Evolutionary conservation across 2,329 filamentous ascomycete genomes (phyloP).

Genomic region (Alternaria ventricosa): DNA sequence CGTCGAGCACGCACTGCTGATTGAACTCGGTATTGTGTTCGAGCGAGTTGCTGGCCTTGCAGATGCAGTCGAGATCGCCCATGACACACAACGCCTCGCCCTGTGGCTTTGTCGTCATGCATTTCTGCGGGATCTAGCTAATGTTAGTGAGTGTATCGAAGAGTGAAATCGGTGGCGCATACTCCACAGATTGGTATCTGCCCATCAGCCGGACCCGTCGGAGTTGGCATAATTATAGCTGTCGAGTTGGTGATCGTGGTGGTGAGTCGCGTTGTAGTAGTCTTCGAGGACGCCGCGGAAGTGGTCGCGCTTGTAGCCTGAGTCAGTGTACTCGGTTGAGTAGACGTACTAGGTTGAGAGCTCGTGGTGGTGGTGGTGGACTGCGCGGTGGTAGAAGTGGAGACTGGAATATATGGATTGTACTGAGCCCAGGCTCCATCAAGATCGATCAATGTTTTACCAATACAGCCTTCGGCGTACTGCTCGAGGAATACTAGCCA

Average conservation of each 20-base stretch:
- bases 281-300: neutral
- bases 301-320: neutral
- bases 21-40: conserved; percentile 19
- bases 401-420: neutral
- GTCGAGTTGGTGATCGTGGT: neutral
- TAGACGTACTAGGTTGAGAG: neutral
- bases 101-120: conserved; percentile 7
- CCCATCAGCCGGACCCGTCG: neutral
- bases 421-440: conserved; percentile 12
- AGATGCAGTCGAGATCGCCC: conserved; percentile 23
- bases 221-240: neutral
- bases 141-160: neutral
- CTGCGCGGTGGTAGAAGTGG: neutral
- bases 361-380: neutral
- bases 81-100: conserved; percentile 6
- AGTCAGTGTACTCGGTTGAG: neutral
- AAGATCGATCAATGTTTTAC: neutral
- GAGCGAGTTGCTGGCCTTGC: conserved; percentile 19
- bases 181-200: conserved; percentile 19
- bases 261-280: neutral
- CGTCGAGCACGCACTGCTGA: conserved; percentile 17
- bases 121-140: conserved; percentile 15
- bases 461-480: conserved; percentile 2
- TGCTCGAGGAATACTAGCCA: conserved; percentile 7
- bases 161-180: neutral